These are phyloP conservation scores for Tricholoma matsutake DNA, from an alignment of 768 basidiomycete species.

Conservation along the genomic window DNA sequence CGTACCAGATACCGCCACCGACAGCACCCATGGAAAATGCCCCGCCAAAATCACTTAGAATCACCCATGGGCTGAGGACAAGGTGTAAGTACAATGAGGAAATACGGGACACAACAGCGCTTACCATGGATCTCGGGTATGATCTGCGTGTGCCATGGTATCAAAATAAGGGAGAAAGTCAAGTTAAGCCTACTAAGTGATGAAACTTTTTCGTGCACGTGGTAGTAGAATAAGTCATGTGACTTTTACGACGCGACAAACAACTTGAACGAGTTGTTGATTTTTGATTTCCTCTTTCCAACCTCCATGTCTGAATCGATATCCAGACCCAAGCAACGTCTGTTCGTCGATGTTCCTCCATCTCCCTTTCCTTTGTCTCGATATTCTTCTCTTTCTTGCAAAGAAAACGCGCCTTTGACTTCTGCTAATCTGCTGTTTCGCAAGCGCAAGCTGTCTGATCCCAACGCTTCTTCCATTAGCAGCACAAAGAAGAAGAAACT, in stretches of 20 bases:
- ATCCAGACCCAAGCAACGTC: conserved; percentile 36
- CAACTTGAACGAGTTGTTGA: conserved; percentile 3
- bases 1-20: conserved; percentile 98
- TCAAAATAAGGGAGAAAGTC: conserved; percentile 14
- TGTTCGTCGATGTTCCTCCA: conserved; percentile 59
- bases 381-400: conserved; percentile 13
- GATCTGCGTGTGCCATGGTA: conserved; percentile 84
- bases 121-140: conserved; percentile 91
- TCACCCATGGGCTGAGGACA: conserved; percentile 85
- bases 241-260: conserved; percentile 28
- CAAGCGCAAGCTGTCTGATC: conserved; percentile 52
- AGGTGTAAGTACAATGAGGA: neutral
- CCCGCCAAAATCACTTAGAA: conserved; percentile 97
- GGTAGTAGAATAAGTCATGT: conserved; percentile 23
- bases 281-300: conserved; percentile 7
- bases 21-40: conserved; percentile 98
- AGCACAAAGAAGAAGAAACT: conserved; percentile 33
- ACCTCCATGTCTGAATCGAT: conserved; percentile 29
- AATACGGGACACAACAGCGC: conserved; percentile 9
- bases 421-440: conserved; percentile 21
- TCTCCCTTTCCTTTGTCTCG: conserved; percentile 37
- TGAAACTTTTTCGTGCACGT: conserved; percentile 38
- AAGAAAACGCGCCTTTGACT: conserved; percentile 46
- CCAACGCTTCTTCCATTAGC: conserved; percentile 20
- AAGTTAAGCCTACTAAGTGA: conserved; percentile 7